phyloP scores from a whole-genome alignment of 1,284 basidiomycete species.

The Ganoderma lucidum region DNA sequence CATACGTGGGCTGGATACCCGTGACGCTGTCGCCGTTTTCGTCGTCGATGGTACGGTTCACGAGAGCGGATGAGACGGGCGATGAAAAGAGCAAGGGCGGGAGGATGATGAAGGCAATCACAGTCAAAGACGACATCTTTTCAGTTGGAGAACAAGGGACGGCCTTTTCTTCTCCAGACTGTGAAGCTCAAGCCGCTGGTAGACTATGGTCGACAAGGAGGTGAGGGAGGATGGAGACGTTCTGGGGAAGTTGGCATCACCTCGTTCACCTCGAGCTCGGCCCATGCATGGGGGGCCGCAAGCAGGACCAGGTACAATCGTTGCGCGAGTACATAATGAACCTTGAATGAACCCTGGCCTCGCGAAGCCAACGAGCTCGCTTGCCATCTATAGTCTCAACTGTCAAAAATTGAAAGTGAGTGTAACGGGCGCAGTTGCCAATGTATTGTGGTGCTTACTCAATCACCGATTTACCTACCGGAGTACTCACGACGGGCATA shows the following conservation, averaged over 20 bases:
- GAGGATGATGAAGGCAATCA: background rate
- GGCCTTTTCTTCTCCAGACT: background rate
- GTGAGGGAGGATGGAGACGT: background rate
- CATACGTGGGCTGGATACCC: slow-evolving; percentile 28
- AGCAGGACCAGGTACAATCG: background rate
- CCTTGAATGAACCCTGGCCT: background rate
- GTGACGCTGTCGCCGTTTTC: slow-evolving; percentile 28
- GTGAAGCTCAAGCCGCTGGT: background rate
- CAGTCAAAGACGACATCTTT: background rate
- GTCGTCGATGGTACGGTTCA: slow-evolving; percentile 38
- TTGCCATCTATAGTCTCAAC: background rate
- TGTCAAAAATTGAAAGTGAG: background rate
- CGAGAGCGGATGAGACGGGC: background rate
- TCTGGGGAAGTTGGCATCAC: background rate
- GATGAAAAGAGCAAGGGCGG: background rate
- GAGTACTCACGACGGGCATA: background rate
- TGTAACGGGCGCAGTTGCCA: background rate
- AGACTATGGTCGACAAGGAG: background rate
- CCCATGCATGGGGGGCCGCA: background rate
- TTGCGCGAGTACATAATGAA: background rate
- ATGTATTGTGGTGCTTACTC: background rate
- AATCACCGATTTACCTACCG: background rate
- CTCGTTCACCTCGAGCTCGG: background rate
- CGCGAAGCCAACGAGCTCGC: background rate
- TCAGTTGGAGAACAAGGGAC: background rate